Percentiles rank a stretch among this genome's conserved stretches.
Evolutionary conservation across 495 filamentous ascomycete species (phyloP).

Genomic region (Rhizodiscina lignyota): DNA sequence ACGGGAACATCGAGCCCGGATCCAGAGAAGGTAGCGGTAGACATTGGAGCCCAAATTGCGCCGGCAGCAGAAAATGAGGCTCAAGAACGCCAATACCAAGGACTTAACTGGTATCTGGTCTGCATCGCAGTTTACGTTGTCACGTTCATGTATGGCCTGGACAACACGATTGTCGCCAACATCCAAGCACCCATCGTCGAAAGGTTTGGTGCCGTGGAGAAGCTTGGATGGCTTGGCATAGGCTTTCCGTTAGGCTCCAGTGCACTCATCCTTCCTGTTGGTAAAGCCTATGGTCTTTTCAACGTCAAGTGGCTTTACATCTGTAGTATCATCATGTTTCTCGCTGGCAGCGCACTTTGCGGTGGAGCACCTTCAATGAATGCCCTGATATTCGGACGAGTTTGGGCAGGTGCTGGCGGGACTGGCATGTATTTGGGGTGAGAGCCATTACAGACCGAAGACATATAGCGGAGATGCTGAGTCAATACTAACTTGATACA

Average conservation of each 20-base stretch:
- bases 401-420: slow-evolving; percentile 10
- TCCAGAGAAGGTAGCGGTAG: too few species aligned
- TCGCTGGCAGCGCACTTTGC: slow-evolving; percentile 14
- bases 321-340: slow-evolving; percentile 10
- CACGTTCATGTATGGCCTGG: slow-evolving; percentile 22
- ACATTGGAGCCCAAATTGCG: too few species aligned
- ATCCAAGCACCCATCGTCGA: slow-evolving; percentile 18
- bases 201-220: slow-evolving; percentile 14
- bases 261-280: slow-evolving; percentile 11
- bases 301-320: slow-evolving; percentile 13
- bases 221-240: slow-evolving; percentile 14
- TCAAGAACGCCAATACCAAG: too few species aligned
- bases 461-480: too few species aligned
- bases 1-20: too few species aligned
- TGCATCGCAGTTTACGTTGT: slow-evolving; percentile 11
- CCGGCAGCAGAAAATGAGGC: too few species aligned
- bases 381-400: slow-evolving; percentile 14
- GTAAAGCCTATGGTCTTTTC: slow-evolving; percentile 12
- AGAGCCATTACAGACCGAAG: too few species aligned
- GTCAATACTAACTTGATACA: too few species aligned
- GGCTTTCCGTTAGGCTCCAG: slow-evolving; percentile 13
- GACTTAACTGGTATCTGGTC: slow-evolving; percentile 16
- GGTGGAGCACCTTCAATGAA: slow-evolving; percentile 13
- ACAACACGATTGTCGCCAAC: slow-evolving; percentile 26
- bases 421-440: slow-evolving; percentile 13